Conservation (phyloP, 176 grass and related monocot species). For the Avena sativa region DNA sequence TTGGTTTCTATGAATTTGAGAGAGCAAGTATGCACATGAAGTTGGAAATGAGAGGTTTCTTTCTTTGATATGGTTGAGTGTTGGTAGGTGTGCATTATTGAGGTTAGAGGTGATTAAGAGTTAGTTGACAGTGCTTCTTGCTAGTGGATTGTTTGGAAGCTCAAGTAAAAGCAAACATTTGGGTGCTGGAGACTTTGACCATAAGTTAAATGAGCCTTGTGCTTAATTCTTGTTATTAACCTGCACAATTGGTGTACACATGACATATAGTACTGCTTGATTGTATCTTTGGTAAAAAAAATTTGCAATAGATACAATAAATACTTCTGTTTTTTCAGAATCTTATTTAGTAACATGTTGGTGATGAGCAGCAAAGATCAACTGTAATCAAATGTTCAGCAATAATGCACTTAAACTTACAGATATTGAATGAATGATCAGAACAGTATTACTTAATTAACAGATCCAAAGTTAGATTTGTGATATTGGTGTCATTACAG, state of each 20-base stretch:
- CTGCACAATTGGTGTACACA: neutral
- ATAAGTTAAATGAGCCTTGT: neutral
- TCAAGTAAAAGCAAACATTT: neutral
- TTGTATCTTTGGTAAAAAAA: neutral
- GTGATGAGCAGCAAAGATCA: neutral
- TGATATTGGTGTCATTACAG: neutral
- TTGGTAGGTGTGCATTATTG: too few relatives aligned
- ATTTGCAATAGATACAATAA: neutral
- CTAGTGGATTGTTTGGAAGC: neutral
- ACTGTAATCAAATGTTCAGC: neutral
- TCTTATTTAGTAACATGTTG: neutral
- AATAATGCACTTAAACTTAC: neutral
- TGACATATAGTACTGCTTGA: neutral
- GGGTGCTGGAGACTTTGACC: neutral
- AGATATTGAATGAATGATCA: neutral
- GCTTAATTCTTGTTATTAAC: slow-evolving; percentile 1
- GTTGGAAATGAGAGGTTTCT: neutral
- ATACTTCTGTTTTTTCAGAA: neutral
- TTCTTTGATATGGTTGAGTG: neutral
- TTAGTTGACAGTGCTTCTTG: neutral
- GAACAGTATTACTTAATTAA: neutral
- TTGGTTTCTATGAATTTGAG: neutral
- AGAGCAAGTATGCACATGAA: neutral
- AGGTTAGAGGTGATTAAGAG: neutral
- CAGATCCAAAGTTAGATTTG: neutral